Conservation (phyloP, 306 rosid genomes). For the Acacia crassicarpa region DNA sequence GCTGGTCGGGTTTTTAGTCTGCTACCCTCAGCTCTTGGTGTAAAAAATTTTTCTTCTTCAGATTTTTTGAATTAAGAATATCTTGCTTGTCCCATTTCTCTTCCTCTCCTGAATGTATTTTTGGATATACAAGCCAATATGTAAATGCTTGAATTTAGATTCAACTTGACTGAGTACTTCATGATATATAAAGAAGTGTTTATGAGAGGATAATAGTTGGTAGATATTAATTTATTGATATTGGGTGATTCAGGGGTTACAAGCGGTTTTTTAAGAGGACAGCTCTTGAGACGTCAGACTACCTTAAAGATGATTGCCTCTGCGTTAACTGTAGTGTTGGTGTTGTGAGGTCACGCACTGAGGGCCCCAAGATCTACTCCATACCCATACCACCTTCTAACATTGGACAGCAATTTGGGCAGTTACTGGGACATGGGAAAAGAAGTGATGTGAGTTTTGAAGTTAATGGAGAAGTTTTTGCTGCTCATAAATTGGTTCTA, state of each 20-base stretch:
- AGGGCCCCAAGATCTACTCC: conserved; percentile 69
- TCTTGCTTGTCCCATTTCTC: not conserved
- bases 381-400: conserved; percentile 47
- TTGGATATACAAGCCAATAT: not conserved
- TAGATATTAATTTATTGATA: conserved; percentile 22
- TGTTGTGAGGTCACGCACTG: conserved; percentile 74
- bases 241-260: conserved; percentile 74
- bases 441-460: conserved; percentile 58
- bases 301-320: conserved; percentile 80
- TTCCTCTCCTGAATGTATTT: not conserved
- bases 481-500: conserved; percentile 60
- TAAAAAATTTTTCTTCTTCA: not conserved
- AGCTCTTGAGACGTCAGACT: conserved; percentile 73
- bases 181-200: not conserved
- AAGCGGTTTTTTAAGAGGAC: conserved; percentile 78
- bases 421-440: conserved; percentile 55
- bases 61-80: not conserved
- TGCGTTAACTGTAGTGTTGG: conserved; percentile 80
- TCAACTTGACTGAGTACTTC: not conserved
- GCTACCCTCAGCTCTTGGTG: not conserved
- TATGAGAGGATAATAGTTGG: not conserved
- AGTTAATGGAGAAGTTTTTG: conserved; percentile 49
- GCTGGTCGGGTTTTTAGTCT: not conserved
- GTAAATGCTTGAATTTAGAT: not conserved
- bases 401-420: conserved; percentile 59